Percentiles rank a stretch among this genome's conserved stretches.
Evolutionary conservation across 495 filamentous ascomycete genomes (phyloP).

Genomic region (Penicilliopsis zonata): DNA sequence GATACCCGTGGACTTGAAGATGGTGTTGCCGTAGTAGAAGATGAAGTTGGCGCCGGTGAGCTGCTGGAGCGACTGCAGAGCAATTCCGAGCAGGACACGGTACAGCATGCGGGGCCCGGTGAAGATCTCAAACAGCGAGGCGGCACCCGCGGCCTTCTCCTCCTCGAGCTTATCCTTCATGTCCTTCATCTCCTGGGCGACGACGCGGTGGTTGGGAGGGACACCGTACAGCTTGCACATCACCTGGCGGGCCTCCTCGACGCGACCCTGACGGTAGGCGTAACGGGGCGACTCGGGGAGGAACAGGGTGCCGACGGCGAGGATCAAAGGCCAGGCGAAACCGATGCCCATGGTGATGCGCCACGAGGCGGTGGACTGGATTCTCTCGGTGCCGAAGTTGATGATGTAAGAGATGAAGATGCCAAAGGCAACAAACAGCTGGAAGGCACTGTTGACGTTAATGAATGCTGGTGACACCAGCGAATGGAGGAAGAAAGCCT

Average conservation of each 20-base stretch:
- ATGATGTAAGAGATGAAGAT: slow-evolving; percentile 75
- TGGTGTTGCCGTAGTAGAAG: slow-evolving; percentile 70
- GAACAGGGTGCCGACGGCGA: slow-evolving; percentile 56
- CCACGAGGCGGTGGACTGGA: slow-evolving; percentile 51
- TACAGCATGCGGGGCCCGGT: slow-evolving; percentile 63
- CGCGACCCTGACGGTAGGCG: slow-evolving; percentile 51
- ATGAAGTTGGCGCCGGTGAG: slow-evolving; percentile 68
- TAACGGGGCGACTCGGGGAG: slow-evolving; percentile 63
- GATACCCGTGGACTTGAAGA: slow-evolving; percentile 59
- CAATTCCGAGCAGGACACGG: slow-evolving; percentile 55
- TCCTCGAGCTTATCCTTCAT: slow-evolving; percentile 50
- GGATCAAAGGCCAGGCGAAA: slow-evolving; percentile 63
- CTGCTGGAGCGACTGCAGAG: slow-evolving; percentile 63
- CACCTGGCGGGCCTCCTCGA: slow-evolving; percentile 53
- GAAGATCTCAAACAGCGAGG: slow-evolving; percentile 52
- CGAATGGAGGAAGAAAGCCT: slow-evolving; percentile 4
- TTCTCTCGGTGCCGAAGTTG: slow-evolving; percentile 60
- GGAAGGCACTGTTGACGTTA: slow-evolving; percentile 47
- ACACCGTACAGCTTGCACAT: slow-evolving; percentile 66
- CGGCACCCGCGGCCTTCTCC: slow-evolving; percentile 41
- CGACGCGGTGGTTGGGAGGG: slow-evolving; percentile 44
- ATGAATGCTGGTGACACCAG: slow-evolving; percentile 2
- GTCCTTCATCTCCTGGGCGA: slow-evolving; percentile 57
- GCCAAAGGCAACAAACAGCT: slow-evolving; percentile 79
- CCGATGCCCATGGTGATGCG: slow-evolving; percentile 71